Percentiles rank a stretch among this genome's conserved stretches.
Conservation (phyloP, 345 rosid genomes). For the Lepidium didymum region DNA sequence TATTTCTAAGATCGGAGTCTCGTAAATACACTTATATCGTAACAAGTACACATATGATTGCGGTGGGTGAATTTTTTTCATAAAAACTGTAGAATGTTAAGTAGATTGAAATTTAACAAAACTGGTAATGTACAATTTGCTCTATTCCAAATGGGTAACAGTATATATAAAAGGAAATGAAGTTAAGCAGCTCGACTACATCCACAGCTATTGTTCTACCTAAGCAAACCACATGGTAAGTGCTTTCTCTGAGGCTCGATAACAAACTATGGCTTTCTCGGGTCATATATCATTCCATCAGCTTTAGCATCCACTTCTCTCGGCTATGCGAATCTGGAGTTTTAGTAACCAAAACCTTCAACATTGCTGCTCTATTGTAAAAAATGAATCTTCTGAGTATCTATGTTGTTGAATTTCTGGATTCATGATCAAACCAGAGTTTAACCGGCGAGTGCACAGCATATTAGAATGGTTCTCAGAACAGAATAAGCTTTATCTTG, state of each 20-base stretch:
- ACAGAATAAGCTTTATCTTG: slow-evolving; percentile 43
- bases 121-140: slow-evolving; percentile 67
- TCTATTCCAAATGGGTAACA: slow-evolving; percentile 24
- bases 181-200: slow-evolving; percentile 28
- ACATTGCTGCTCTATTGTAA: slow-evolving; percentile 1
- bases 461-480: not conserved
- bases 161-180: not conserved
- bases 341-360: slow-evolving; percentile 7
- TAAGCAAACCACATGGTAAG: slow-evolving; percentile 35
- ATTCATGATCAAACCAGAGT: slow-evolving; percentile 6
- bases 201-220: slow-evolving; percentile 39
- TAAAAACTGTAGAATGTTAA: not conserved
- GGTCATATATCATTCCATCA: slow-evolving; percentile 2
- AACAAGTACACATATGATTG: not conserved
- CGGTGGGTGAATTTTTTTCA: not conserved
- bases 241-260: slow-evolving; percentile 27
- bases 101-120: slow-evolving; percentile 39
- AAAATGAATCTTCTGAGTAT: slow-evolving; percentile 1
- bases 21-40: too few species aligned
- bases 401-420: slow-evolving; percentile 11
- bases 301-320: slow-evolving; percentile 2
- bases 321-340: slow-evolving; percentile 7
- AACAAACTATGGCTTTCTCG: slow-evolving; percentile 14
- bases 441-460: not conserved
- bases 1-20: too few species aligned